These are phyloP conservation scores for Calonectria montana DNA, from an alignment of 2,329 filamentous ascomycete genomes.

Conservation along the genomic window DNA sequence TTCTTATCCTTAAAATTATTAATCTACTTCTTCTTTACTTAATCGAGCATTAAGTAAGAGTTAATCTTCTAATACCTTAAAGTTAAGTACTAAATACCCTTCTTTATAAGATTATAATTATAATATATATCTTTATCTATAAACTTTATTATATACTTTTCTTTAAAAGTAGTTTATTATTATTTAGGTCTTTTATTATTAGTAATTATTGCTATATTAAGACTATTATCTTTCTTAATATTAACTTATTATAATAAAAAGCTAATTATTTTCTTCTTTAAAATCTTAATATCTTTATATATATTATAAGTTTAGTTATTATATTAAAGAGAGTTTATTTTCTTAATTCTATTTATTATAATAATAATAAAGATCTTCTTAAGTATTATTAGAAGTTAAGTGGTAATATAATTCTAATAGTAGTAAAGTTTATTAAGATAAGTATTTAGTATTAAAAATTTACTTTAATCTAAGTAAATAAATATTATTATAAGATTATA, in stretches of 20 bases:
- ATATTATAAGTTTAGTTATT: background rate
- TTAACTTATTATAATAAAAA: background rate
- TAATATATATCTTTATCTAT: too few species aligned
- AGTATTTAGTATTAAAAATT: background rate
- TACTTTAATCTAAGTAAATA: too few species aligned
- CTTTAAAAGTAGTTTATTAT: background rate
- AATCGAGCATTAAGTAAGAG: too few species aligned
- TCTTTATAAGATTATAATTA: too few species aligned
- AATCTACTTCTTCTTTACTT: too few species aligned
- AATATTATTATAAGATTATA: background rate
- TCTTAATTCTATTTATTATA: background rate
- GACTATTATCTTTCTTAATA: background rate
- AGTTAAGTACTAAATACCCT: too few species aligned
- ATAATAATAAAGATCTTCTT: background rate
- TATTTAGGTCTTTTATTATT: too few species aligned
- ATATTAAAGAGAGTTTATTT: background rate
- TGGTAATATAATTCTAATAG: background rate
- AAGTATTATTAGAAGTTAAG: background rate
- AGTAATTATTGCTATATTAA: background rate
- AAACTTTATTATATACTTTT: too few species aligned
- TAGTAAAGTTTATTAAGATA: background rate
- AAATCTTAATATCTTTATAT: background rate
- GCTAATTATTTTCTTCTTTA: background rate
- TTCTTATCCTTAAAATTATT: too few species aligned
- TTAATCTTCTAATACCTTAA: too few species aligned